Conservation (phyloP, 108 stramenopile genomes). For the Cyclotella kingstonii region DNA sequence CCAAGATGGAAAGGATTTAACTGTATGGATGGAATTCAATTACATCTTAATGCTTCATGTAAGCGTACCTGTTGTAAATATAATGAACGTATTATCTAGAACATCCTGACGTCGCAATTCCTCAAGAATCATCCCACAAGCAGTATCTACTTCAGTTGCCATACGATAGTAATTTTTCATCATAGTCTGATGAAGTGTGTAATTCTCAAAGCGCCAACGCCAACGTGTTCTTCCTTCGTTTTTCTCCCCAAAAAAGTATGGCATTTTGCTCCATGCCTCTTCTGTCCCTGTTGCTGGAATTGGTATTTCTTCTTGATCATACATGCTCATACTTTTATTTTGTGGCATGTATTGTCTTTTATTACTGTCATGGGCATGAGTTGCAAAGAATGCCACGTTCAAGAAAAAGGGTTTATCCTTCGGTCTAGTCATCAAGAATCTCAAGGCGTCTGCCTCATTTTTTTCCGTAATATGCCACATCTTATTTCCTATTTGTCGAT, state of each 20-base stretch:
- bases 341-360: slow-evolving; percentile 52
- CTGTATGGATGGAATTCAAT: too few species aligned
- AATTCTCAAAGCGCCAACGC: slow-evolving; percentile 50
- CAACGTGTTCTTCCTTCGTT: slow-evolving; percentile 72
- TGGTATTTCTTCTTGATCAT: slow-evolving; percentile 55
- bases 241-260: slow-evolving; percentile 47
- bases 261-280: slow-evolving; percentile 48
- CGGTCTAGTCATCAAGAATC: slow-evolving; percentile 56
- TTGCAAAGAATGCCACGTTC: slow-evolving; percentile 77
- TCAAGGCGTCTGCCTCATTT: slow-evolving; percentile 59
- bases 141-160: slow-evolving; percentile 45
- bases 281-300: slow-evolving; percentile 44
- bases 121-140: slow-evolving; percentile 52
- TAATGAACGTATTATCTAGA: slow-evolving; percentile 65
- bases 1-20: too few species aligned
- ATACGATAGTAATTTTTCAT: slow-evolving; percentile 82
- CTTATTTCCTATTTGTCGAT: slow-evolving; percentile 21
- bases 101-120: slow-evolving; percentile 53
- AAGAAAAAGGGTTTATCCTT: slow-evolving; percentile 65
- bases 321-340: slow-evolving; percentile 37
- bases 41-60: too few species aligned
- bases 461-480: slow-evolving; percentile 63
- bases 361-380: slow-evolving; percentile 53
- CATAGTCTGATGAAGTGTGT: slow-evolving; percentile 50
- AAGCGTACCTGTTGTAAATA: too few species aligned